Base-by-base conservation (phyloP, 352 stramenopile genomes). In the Pythium grandisporangium region DNA sequence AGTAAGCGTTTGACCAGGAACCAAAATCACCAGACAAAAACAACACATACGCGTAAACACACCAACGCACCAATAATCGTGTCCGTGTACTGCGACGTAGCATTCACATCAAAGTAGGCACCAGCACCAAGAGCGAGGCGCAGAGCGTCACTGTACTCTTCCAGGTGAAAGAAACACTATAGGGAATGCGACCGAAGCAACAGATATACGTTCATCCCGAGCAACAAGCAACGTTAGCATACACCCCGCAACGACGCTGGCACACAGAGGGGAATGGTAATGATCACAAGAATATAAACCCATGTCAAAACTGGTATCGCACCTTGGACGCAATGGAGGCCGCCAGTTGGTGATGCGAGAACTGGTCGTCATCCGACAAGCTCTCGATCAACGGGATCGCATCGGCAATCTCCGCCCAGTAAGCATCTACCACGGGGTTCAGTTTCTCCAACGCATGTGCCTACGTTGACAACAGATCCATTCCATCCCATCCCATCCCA, bases 91-190 rank as follows among this genome's bases (percentile, higher is more conserved):
- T 98, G 88, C 22, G 74, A 95, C 51, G 86, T 93, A 42, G 51
- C 57, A 30, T 85, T 88, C 23, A 98, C 73, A 56, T 98, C 84
- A 62, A 98, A 98, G 63, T 98, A 95, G 38, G 87, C 76, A 17
- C 95, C 96, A 11, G 94, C 90, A 12, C 92, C 89, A 6, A 99
- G 77, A 21, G 96, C 96, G 22, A 99, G 67, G 22, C 93, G 81
- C 40, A 98, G 65, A 20, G 93, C 87, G 52, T 97, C 87, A 49
- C 93, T 76, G 37, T 98, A 98, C 67, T 99, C 96, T 54, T 99
- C 95, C 30, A 99, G 63, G 61, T 99, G 96, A 60, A 98, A 99
- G 51, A 98, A 99, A 49, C 96, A 96, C 69, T 91, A 26, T 6
- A 23, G 53, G 56, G n/a, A 37, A 58, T 33, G 50, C 12, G 50